phyloP scores from a whole-genome alignment of 2,329 filamentous ascomycete genomes.

The Aspergillus nomiae region DNA sequence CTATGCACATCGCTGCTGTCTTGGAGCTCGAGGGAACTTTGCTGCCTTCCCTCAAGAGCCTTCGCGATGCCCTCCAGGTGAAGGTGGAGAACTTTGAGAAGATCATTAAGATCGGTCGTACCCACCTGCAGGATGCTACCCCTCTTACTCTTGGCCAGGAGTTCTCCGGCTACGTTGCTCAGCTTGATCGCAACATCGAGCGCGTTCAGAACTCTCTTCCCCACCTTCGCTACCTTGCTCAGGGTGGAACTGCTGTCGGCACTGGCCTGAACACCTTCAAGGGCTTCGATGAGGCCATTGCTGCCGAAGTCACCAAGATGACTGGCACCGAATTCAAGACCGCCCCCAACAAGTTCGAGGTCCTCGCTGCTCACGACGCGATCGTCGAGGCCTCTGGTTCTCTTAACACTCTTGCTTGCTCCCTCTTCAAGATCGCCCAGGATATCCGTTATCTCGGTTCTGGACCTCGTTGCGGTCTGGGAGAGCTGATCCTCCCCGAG shows the following conservation, averaged over 20 bases:
- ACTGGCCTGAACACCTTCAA: constrained; percentile 97
- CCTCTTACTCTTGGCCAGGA: constrained; percentile 94
- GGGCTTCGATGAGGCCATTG: constrained; percentile 92
- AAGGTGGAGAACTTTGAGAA: constrained; percentile 89
- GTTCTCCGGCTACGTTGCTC: constrained; percentile 95
- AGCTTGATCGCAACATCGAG: constrained; percentile 87
- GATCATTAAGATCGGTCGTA: constrained; percentile 99
- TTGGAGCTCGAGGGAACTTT: constrained; percentile 87
- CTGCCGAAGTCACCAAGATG: constrained; percentile 86
- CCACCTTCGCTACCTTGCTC: constrained; percentile 81
- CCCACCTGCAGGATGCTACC: constrained; percentile 95
- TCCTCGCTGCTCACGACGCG: constrained; percentile 92
- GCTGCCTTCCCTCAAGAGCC: constrained; percentile 76
- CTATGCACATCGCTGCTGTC: constrained; percentile 99
- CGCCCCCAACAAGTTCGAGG: constrained; percentile 98
- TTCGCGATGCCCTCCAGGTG: constrained; percentile 79
- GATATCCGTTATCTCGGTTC: constrained; percentile 97
- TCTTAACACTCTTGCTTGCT: constrained; percentile 87
- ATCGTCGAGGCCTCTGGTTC: constrained; percentile 91
- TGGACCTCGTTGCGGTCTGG: constrained; percentile 91
- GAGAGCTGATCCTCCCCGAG: constrained; percentile 89
- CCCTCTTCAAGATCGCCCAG: constrained; percentile 97
- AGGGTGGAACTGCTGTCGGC: constrained; percentile 95
- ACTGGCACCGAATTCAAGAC: constrained; percentile 93
- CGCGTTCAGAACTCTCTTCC: constrained; percentile 81